Conservation (phyloP, 441 rosid genomes). For the Populus hybrid region DNA sequence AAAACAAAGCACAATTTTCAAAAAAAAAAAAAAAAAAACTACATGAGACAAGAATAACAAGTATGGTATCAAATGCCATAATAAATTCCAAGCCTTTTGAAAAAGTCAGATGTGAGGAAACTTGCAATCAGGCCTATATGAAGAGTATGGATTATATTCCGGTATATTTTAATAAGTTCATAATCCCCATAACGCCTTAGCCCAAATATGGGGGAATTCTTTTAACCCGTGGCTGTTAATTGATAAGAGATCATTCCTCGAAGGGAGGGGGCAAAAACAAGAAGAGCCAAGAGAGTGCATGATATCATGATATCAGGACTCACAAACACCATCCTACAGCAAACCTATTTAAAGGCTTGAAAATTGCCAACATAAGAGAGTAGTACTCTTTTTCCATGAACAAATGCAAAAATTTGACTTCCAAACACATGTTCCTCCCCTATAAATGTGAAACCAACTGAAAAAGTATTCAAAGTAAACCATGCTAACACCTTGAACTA, state of each 20-base stretch:
- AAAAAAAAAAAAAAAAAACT: not conserved
- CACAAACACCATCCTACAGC: not conserved
- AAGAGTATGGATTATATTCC: not conserved
- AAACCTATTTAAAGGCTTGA: not conserved
- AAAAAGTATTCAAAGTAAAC: conserved; percentile 28
- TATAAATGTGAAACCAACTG: conserved; percentile 10
- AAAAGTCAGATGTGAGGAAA: not conserved
- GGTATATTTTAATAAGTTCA: not conserved
- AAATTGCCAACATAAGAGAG: not conserved
- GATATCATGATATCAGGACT: not conserved
- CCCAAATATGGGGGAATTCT: not conserved
- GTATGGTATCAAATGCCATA: not conserved
- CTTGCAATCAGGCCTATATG: not conserved
- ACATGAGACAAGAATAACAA: not conserved
- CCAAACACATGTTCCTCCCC: not conserved
- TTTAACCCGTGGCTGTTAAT: not conserved
- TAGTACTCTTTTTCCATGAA: not conserved
- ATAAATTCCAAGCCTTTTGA: not conserved
- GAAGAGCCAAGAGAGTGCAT: not conserved
- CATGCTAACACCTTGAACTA: conserved; percentile 71
- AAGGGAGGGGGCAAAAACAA: not conserved
- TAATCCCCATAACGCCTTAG: not conserved
- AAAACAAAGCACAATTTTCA: not conserved
- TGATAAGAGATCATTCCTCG: not conserved
- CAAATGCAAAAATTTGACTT: conserved; percentile 1